Conservation (phyloP, 768 basidiomycete genomes). For the Leccinum pellstonianum region DNA sequence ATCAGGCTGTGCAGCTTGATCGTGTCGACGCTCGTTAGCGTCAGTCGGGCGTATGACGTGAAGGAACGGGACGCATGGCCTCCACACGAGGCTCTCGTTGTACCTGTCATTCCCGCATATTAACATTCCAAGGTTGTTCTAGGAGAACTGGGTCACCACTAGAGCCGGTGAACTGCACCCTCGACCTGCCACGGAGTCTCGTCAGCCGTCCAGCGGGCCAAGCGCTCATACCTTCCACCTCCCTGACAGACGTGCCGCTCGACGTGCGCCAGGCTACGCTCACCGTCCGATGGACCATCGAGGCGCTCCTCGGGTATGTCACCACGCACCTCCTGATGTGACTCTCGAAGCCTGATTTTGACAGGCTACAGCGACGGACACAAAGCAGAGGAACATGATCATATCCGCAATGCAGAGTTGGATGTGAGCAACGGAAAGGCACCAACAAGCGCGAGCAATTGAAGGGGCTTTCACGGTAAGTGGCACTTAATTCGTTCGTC, state of each 20-base stretch:
- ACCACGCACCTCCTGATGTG: conserved; percentile 79
- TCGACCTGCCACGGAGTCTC: conserved; percentile 71
- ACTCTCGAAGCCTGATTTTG: conserved; percentile 70
- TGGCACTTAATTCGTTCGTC: too few relatives aligned
- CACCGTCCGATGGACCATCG: conserved; percentile 61
- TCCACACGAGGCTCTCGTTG: conserved; percentile 60
- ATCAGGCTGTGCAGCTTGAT: conserved; percentile 70
- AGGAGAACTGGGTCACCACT: conserved; percentile 78
- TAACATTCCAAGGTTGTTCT: conserved; percentile 77
- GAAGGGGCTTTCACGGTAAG: too few relatives aligned
- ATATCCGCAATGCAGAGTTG: conserved; percentile 10
- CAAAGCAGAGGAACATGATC: conserved; percentile 41
- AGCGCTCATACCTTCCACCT: conserved; percentile 57
- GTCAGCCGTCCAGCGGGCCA: conserved; percentile 60
- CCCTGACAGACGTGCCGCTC: conserved; percentile 61
- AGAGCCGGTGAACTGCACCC: conserved; percentile 76
- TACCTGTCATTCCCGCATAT: conserved; percentile 48
- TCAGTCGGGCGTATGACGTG: conserved; percentile 64
- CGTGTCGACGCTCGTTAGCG: conserved; percentile 63
- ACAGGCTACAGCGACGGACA: conserved; percentile 38
- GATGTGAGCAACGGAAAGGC: conserved; percentile 40
- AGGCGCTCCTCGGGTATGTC: conserved; percentile 66
- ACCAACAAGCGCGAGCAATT: conserved; percentile 31
- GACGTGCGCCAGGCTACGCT: conserved; percentile 56
- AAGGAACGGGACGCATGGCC: conserved; percentile 73